Evolutionary conservation across 2,329 filamentous ascomycete species (phyloP), one percentile per base, ranked within the genome.

Genomic region (Hypoxylon sp.): DNA sequence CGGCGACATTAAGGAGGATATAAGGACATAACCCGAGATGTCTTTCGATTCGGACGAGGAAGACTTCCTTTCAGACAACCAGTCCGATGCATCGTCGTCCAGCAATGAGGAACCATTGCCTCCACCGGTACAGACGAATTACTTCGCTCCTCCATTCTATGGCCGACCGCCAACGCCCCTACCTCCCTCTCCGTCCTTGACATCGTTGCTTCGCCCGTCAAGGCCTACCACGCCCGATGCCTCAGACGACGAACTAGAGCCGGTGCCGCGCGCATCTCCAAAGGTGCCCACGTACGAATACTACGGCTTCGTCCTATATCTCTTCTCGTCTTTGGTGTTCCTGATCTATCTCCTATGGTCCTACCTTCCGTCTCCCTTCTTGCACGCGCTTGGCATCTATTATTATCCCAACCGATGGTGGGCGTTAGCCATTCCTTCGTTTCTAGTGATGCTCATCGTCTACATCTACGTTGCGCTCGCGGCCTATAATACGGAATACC

Each of bases 221-320:
- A 88, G 94, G n/a, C 95, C 94, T 0, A 97, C 93, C 1, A 98
- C 95, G 0, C 95, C 96, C 13, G 94, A 98, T 77, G 93, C 91
- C 41, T 97, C 93, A 0, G 94, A 97, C 80, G 91, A 94, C 72
- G 95, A 98, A 74, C 87, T 91, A 38, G 85, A 90, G 74, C 90
- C 87, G 1, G 89, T 97, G 17, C 93, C 94, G 5, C 91, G 93
- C 61, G 94, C 94, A 1, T 91, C 91, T 59, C 96, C 96, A 1
- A 94, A 96, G 78, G 94, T 99, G 2, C 96, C 96, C n/a, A 99
- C 96, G 0, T 98, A 99, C 82, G 96, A 99, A 79, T 99, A 98
- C 87, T 98, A 98, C 79, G 96, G 96, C 78, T 99, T 99, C 81
- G 95, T 97, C 59, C 87, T 99, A 53, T 98, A 99, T 82, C 87